A percentile compares a stretch with the other conserved stretches of the same genome.
Evolutionary conservation across 176 grass and related monocot species (phyloP).

Genomic region (Metroxylon sagu): DNA sequence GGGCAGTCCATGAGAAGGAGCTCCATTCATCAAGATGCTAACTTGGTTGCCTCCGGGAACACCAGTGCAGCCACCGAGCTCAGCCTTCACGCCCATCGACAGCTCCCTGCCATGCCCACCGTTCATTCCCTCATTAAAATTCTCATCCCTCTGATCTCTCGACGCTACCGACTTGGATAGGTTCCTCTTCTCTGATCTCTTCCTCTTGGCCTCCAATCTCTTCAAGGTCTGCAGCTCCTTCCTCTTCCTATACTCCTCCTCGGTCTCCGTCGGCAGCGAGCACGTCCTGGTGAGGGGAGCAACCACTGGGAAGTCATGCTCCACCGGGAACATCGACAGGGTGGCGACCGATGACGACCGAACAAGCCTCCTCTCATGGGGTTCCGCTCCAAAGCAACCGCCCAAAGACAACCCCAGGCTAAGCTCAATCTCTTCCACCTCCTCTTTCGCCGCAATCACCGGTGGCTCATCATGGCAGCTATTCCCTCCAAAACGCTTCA

Average conservation of each 20-base stretch:
- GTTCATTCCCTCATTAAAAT: no score
- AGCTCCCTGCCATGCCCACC: no score
- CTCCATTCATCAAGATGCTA: no score
- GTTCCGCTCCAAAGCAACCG: neutral
- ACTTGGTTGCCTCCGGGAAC: no score
- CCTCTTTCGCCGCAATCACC: neutral
- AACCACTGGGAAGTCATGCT: neutral
- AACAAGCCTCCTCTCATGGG: neutral
- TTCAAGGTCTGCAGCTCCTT: slow-evolving; percentile 12
- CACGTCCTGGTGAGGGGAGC: neutral
- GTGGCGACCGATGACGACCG: slow-evolving; percentile 1
- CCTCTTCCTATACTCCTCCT: slow-evolving; percentile 11
- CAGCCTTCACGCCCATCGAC: no score
- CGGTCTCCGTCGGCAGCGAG: slow-evolving; percentile 6
- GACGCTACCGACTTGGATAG: neutral
- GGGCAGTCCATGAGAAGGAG: no score
- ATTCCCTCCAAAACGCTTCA: no score
- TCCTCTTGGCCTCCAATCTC: slow-evolving; percentile 10
- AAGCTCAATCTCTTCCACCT: slow-evolving; percentile 2
- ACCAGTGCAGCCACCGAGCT: no score
- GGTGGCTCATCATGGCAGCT: neutral
- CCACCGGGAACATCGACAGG: neutral
- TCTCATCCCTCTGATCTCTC: neutral
- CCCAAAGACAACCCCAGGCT: slow-evolving; percentile 7
- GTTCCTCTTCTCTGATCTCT: slow-evolving; percentile 9